phyloP scores from a whole-genome alignment of 306 rosid species.

The Quercus parvula region DNA sequence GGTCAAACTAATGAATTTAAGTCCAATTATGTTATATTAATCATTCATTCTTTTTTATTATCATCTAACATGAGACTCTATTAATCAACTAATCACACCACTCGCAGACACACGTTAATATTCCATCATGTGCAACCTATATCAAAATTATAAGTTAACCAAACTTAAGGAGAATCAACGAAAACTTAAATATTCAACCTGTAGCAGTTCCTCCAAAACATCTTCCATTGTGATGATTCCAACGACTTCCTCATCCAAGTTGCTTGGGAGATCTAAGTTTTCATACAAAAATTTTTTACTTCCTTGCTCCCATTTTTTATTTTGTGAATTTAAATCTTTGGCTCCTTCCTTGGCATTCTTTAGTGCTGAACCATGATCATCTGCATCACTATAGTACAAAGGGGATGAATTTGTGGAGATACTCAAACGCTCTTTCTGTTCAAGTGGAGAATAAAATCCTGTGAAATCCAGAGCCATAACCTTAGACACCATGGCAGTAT shows the following conservation, averaged over 20 bases:
- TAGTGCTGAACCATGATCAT: conserved; percentile 30
- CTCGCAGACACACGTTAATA: too few relatives aligned
- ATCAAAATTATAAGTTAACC: too few relatives aligned
- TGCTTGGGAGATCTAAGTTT: conserved; percentile 24
- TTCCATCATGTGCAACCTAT: too few relatives aligned
- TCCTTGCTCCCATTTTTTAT: not conserved
- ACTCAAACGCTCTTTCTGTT: conserved; percentile 2
- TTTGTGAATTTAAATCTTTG: conserved; percentile 4
- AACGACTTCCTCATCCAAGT: conserved; percentile 40
- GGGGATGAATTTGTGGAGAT: conserved; percentile 12
- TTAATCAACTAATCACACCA: too few relatives aligned
- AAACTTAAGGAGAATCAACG: not conserved
- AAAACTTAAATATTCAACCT: conserved; percentile 27
- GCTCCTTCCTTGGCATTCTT: conserved; percentile 31
- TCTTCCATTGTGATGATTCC: conserved; percentile 85
- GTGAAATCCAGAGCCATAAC: not conserved
- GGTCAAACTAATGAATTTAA: too few relatives aligned
- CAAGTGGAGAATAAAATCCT: not conserved
- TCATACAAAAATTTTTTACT: not conserved
- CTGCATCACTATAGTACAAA: conserved; percentile 24
- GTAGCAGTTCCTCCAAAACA: conserved; percentile 80
- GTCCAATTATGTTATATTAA: too few relatives aligned
- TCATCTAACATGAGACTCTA: too few relatives aligned
- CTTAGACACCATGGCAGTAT: not conserved
- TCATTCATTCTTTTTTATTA: too few relatives aligned